Evolutionary conservation across 768 basidiomycete species (phyloP).

Genomic region (Termitomyces sp.): DNA sequence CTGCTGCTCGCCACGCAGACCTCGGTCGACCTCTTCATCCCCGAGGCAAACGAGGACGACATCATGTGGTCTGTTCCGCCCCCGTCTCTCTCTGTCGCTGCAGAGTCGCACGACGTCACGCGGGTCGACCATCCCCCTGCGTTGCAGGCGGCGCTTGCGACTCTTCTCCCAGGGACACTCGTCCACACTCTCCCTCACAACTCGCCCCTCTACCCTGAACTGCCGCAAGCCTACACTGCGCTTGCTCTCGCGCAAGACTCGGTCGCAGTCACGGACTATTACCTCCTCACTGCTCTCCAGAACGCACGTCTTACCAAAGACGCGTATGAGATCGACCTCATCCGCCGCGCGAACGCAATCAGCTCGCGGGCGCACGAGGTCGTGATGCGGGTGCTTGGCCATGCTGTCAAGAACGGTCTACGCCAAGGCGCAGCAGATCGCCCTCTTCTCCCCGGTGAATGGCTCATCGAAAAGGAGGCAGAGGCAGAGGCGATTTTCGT

Average conservation of each 20-base stretch:
- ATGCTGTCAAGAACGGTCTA: slow-evolving; percentile 57
- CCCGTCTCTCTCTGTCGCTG: slow-evolving; percentile 49
- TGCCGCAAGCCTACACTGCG: slow-evolving; percentile 37
- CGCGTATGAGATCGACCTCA: slow-evolving; percentile 62
- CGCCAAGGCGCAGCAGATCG: slow-evolving; percentile 36
- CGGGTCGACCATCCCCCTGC: slow-evolving; percentile 41
- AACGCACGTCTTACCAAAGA: slow-evolving; percentile 77
- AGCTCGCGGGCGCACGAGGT: slow-evolving; percentile 87
- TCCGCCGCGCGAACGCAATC: slow-evolving; percentile 78
- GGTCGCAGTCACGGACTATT: slow-evolving; percentile 43
- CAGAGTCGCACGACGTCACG: slow-evolving; percentile 54
- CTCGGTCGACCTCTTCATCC: slow-evolving; percentile 68
- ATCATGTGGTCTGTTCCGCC: slow-evolving; percentile 90
- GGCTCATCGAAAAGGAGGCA: slow-evolving; percentile 87
- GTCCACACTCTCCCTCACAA: slow-evolving; percentile 60
- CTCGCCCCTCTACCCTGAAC: slow-evolving; percentile 45
- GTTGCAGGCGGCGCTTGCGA: slow-evolving; percentile 41
- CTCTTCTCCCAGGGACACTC: slow-evolving; percentile 48
- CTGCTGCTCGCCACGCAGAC: slow-evolving; percentile 52
- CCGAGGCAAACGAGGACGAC: slow-evolving; percentile 63
- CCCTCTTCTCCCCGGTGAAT: slow-evolving; percentile 67
- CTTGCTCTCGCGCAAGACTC: slow-evolving; percentile 27
- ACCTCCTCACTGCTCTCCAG: slow-evolving; percentile 78
- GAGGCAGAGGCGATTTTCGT: slow-evolving; percentile 95
- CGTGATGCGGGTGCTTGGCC: slow-evolving; percentile 87